Percentiles rank a stretch among this genome's conserved stretches.
Evolutionary conservation across 2,329 filamentous ascomycete genomes (phyloP).

Genomic region (Fonsecaea multimorphosa): DNA sequence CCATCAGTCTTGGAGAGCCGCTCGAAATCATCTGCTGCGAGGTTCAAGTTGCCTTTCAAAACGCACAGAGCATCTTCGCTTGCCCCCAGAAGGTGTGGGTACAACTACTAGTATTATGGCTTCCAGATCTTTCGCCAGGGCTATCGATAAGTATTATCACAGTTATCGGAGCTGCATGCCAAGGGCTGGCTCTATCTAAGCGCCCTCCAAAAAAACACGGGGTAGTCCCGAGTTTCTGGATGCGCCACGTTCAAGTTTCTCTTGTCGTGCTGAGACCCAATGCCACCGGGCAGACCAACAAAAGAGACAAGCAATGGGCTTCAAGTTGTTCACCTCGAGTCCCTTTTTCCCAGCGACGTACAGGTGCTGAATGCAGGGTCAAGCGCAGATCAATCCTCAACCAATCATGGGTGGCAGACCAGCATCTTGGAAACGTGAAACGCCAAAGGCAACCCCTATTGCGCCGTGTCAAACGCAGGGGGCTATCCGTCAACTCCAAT

Average conservation of each 20-base stretch:
- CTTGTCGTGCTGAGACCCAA: slow-evolving; percentile 9
- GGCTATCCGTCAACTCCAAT: slow-evolving; percentile 24
- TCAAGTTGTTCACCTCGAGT: background rate
- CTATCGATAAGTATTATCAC: background rate
- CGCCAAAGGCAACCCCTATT: slow-evolving; percentile 4
- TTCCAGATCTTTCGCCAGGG: background rate
- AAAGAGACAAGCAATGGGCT: slow-evolving; percentile 6
- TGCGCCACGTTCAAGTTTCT: slow-evolving; percentile 4
- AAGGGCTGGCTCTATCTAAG: slow-evolving; percentile 1
- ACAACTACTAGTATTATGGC: background rate
- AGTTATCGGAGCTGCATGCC: background rate
- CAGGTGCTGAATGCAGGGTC: slow-evolving; percentile 18
- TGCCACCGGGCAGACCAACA: slow-evolving; percentile 9
- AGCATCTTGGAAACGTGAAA: slow-evolving; percentile 20
- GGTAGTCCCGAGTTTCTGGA: background rate
- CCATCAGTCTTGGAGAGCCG: too few relatives aligned
- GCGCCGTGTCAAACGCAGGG: slow-evolving; percentile 7
- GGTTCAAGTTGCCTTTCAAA: background rate
- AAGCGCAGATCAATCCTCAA: slow-evolving; percentile 8
- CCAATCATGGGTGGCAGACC: slow-evolving; percentile 16
- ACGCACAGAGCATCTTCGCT: slow-evolving; percentile 2
- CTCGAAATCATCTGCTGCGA: background rate
- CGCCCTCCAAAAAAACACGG: background rate
- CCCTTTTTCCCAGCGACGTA: background rate
- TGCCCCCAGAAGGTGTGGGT: background rate